Base-by-base conservation (phyloP, 1,284 basidiomycete genomes). In the Tetrapyrgos nigripes region DNA sequence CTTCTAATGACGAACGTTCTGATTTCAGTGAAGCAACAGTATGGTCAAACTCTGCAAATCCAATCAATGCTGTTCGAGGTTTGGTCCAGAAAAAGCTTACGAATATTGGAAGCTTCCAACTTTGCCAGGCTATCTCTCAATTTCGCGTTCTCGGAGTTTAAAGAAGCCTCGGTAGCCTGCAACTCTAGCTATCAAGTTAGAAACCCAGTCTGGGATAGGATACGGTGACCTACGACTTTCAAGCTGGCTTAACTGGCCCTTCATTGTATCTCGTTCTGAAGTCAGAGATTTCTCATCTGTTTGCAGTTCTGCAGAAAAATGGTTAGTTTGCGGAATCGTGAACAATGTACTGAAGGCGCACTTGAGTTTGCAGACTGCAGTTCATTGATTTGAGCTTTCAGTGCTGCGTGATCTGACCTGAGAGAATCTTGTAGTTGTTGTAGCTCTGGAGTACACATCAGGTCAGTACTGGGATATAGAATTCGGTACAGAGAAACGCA, bases 301-400 rank as follows among this genome's bases (percentile, higher is more conserved):
- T 9, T 21, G 28, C 26, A 37, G 28, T 10, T 49, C 43, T 56
- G 14, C 6, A 14, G n/a, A 13, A 31, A 9, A 2, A 24, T 13
- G 40, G 21, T 29, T 46, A 33, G 40, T 29, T 29, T 40, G n/a
- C 11, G 50, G 21, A n/a, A 26, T 17, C 19, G 23, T 47, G 46
- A 17, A 44, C 46, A 35, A 33, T 45, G 28, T 64, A 24, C 14
- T 27, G 10, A 27, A 28, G 14, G 26, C 73, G 49, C 53, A 76
- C 77, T 68, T 24, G 64, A 60, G 59, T 70, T 68, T 43, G 66
- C 57, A 24, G 55, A 62, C 45, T 68, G 61, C 46, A 77, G 57
- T 47, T 62, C 70, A 40, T 71, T 64, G 4, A 71, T 62, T 31
- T 74, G 65, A 37, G 65, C 66, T 47, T 58, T 63, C 53, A 76